Base-by-base conservation (phyloP, 2,329 filamentous ascomycete species). In the Bipolaris sorokiniana region DNA sequence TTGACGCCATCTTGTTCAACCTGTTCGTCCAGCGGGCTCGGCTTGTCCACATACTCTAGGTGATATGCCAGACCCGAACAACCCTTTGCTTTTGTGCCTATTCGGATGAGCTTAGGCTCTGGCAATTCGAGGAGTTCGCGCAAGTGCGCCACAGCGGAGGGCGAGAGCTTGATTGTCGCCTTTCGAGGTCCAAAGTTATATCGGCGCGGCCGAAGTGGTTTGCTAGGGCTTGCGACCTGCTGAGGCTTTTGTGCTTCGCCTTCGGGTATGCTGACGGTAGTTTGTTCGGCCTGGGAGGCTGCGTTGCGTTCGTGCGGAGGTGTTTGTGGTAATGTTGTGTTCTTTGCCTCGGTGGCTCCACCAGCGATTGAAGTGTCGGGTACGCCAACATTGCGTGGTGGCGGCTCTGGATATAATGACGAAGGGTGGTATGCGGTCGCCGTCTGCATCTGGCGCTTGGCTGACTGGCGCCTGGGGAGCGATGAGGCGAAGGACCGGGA, bases 1-100 rank as follows among this genome's bases (percentile, higher is more conserved):
- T 91, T 94, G 55, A 99, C 94, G 0, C 94, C 95, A 70, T 98
- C 95, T 76, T 99, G 95, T 74, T 96, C 93, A 1, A 99, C 92
- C 49, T 88, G 84, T 77, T 99, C 95, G 70, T 99, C 95, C 69
- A 98, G 94, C 36, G 85, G 82, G 3, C 88, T 92, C 0, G 94
- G 86, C 82, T 93, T 93, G 68, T 98, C 93, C 48, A 98, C 94
- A 69, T 94, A 99, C 78, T 98, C 93, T 26, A 99, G 82, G 72
- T 97, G 88, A 76, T 99, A 99, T 31, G 93, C 90, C 65, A 98
- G 81, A 15, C 95, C 95, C 50, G 92, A 97, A 78, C 95, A 99
- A 9, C 95, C 95, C 64, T 92, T 86, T 77, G 97, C 97, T 77
- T 90, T 92, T 60, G 98, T 95, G 11, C 95, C 93, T 5, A 99